phyloP scores from a whole-genome alignment of 1,284 basidiomycete genomes.

The Ustilago sp. region DNA sequence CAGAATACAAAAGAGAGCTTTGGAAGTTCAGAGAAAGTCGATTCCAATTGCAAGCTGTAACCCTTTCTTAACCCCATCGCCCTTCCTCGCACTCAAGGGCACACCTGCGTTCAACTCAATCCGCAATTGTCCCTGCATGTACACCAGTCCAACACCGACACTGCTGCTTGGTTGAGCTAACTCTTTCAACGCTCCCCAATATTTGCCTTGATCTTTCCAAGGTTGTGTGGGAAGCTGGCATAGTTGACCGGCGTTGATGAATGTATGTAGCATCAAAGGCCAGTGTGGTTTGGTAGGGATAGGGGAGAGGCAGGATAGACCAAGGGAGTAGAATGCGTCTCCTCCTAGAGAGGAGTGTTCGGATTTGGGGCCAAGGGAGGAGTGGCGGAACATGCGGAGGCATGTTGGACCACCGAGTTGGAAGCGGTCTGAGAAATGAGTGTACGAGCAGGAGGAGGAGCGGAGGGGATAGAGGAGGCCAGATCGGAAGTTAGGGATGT shows the following conservation, averaged over 20 bases:
- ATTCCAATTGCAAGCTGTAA: conserved; percentile 92
- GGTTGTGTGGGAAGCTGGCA: conserved; percentile 72
- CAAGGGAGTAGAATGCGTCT: conserved; percentile 85
- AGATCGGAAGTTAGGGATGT: conserved; percentile 33
- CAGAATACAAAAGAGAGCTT: neutral
- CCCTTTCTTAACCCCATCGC: conserved; percentile 83
- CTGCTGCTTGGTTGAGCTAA: conserved; percentile 74
- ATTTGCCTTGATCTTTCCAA: neutral
- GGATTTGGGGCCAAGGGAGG: conserved; percentile 86
- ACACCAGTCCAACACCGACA: conserved; percentile 89
- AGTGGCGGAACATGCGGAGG: conserved; percentile 85
- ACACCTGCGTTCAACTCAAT: conserved; percentile 93
- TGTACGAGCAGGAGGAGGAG: conserved; percentile 53
- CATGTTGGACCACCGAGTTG: conserved; percentile 94
- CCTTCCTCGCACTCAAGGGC: conserved; percentile 80
- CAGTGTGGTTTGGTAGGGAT: conserved; percentile 83
- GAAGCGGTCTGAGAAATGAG: conserved; percentile 84
- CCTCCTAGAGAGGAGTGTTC: conserved; percentile 85
- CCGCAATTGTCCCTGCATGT: conserved; percentile 84
- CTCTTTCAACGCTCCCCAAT: neutral
- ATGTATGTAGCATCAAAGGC: conserved; percentile 88
- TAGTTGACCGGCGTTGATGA: conserved; percentile 88
- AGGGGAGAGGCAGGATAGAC: conserved; percentile 82
- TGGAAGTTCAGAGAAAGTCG: conserved; percentile 16
- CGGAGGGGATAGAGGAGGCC: conserved; percentile 48